Evolutionary conservation across 2,329 filamentous ascomycete genomes (phyloP), one percentile per base, ranked within the genome.

Genomic region (Fusarium tjaetaba): DNA sequence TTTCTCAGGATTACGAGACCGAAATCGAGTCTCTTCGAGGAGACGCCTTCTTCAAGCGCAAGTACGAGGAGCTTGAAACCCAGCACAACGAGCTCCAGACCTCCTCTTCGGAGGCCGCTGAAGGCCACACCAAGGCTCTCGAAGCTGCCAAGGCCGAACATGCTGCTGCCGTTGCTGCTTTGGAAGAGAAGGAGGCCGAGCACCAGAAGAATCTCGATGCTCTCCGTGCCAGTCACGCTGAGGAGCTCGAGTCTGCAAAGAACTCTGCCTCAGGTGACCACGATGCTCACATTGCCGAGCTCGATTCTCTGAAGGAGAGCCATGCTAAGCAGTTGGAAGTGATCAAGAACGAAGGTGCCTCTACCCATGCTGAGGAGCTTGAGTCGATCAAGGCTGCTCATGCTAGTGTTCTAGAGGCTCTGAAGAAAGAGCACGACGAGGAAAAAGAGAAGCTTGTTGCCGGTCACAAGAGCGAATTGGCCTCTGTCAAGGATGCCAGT

Each of bases 21-120:
- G 89, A 92, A 79, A 91, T 92, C 61, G 89, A 91, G 76, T 87
- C 87, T 65, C 86, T 91, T 22, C 86, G 87, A 64, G 89, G 89
- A 28, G 89, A 92, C 70, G 89, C 90, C 20, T 88, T 88, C 78
- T 90, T 90, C 81, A 91, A 90, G 82, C 87, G 88, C 72, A 89
- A 91, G 80, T 91, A 88, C 69, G 86, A 90, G 66, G 88, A 89
- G 42, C 85, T 92, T 11, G 88, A 91, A 77, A 80, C 79, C 10
- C 86, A 90, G 79, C 87, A 91, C 79, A 84, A 83, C 16, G 88
- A 89, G 73, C 82, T 88, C 51, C 80, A 82, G 69, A 72, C 80
- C 16, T 78, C 81, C 11, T 82, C 82, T 46, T 71, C 78, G 2
- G 80, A 84, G 43, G 81, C 81, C 36, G 61, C 79, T 16, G 82